Conservation (phyloP, 169 alveolate species). For the Plasmodium cynomolgi region DNA sequence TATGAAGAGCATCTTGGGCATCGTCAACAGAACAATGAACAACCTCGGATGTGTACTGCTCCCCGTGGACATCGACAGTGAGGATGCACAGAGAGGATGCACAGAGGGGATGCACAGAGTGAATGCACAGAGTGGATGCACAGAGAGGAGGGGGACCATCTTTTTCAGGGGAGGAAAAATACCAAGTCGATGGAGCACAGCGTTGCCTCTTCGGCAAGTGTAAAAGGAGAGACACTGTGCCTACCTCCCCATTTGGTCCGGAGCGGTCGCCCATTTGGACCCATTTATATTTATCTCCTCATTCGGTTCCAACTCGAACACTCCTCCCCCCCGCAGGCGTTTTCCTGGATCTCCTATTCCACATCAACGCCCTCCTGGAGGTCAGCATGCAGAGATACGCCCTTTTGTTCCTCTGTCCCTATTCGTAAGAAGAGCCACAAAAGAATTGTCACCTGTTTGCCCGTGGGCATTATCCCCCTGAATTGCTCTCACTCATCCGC, state of each 20-base stretch:
- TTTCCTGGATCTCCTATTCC: constrained; percentile 64
- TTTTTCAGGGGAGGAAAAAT: not conserved
- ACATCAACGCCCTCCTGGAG: constrained; percentile 52
- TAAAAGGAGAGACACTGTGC: not conserved
- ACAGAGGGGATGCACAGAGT: not conserved
- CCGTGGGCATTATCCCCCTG: not conserved
- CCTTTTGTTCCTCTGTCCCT: constrained; percentile 53
- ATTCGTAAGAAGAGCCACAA: constrained; percentile 16
- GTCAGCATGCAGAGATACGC: constrained; percentile 54
- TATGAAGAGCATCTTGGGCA: constrained; percentile 15
- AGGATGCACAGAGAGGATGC: not conserved
- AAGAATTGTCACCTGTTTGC: not conserved
- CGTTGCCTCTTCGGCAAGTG: not conserved
- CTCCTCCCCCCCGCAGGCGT: constrained; percentile 5
- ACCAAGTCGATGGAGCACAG: not conserved
- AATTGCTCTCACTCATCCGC: not conserved
- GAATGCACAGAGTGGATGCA: not conserved
- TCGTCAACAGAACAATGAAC: constrained; percentile 35
- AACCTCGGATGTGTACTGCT: constrained; percentile 47
- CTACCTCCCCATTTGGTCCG: not conserved
- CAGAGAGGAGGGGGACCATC: not conserved
- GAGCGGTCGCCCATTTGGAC: not conserved
- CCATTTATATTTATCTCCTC: not conserved
- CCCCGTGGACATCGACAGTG: constrained; percentile 72
- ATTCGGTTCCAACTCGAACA: not conserved